Percentiles rank a stretch among this genome's conserved stretches.
Conservation (phyloP, 2,329 filamentous ascomycete species). For the Didymella lethalis region DNA sequence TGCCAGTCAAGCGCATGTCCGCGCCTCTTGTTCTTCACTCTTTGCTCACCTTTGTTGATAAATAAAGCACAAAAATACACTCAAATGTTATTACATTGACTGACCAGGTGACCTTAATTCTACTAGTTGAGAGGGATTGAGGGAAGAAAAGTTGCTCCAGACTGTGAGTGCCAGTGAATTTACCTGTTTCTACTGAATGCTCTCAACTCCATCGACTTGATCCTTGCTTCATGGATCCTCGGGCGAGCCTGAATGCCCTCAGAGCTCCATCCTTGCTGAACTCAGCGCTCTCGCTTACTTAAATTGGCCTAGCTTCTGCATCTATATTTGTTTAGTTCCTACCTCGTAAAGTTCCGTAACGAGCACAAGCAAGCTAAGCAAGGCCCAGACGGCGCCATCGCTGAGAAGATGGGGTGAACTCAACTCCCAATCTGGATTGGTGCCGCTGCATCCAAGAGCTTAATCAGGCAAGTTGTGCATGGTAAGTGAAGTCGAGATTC, state of each 20-base stretch:
- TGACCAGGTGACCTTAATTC: too few relatives aligned
- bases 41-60: too few relatives aligned
- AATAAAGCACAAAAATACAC: too few relatives aligned
- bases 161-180: too few relatives aligned
- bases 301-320: background rate
- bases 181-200: too few relatives aligned
- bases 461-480: background rate
- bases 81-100: too few relatives aligned
- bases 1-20: too few relatives aligned
- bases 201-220: background rate
- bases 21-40: too few relatives aligned
- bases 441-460: background rate
- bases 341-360: too few relatives aligned
- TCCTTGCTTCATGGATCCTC: background rate
- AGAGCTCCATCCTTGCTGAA: background rate
- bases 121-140: too few relatives aligned
- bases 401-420: background rate
- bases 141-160: background rate
- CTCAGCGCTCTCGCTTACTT: background rate
- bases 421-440: background rate
- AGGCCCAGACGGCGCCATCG: background rate
- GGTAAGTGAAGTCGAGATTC: background rate
- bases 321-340: background rate
- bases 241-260: background rate
- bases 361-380: background rate